A percentile compares a stretch with the other conserved stretches of the same genome.
Evolutionary conservation across 768 basidiomycete genomes (phyloP).

Genomic region (Boletus fagicola): DNA sequence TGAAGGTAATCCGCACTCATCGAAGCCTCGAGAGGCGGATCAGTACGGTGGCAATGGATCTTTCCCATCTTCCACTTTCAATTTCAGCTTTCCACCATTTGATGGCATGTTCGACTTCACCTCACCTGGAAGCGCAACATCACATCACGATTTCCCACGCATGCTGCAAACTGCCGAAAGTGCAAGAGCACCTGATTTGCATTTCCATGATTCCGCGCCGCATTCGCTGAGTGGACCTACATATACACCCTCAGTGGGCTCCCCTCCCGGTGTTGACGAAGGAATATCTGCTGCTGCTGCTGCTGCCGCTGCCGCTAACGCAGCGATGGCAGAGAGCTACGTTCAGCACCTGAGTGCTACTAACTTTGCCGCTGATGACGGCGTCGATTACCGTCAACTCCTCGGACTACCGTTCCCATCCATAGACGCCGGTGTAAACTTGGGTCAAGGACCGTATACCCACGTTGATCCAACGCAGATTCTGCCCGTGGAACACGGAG

Average conservation of each 20-base stretch:
- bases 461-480: conserved; percentile 95
- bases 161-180: conserved; percentile 31
- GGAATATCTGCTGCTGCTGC: conserved; percentile 64
- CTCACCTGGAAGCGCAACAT: conserved; percentile 31
- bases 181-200: conserved; percentile 30
- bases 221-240: conserved; percentile 30
- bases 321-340: conserved; percentile 72
- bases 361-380: conserved; percentile 53
- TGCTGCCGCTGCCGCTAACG: conserved; percentile 61
- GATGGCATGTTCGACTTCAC: conserved; percentile 61
- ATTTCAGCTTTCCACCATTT: conserved; percentile 68
- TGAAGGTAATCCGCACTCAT: conserved; percentile 34
- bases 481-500: conserved; percentile 43
- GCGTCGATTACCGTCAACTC: conserved; percentile 59
- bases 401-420: conserved; percentile 64
- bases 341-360: conserved; percentile 57
- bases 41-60: conserved; percentile 42
- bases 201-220: conserved; percentile 32
- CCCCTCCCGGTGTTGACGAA: conserved; percentile 38
- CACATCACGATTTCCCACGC: conserved; percentile 37
- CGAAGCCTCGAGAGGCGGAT: conserved; percentile 38
- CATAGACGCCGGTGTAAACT: conserved; percentile 41
- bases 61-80: conserved; percentile 70
- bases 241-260: conserved; percentile 38
- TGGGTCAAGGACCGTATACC: conserved; percentile 57